Conservation (phyloP, 768 basidiomycete genomes). For the Suillus decipiens region DNA sequence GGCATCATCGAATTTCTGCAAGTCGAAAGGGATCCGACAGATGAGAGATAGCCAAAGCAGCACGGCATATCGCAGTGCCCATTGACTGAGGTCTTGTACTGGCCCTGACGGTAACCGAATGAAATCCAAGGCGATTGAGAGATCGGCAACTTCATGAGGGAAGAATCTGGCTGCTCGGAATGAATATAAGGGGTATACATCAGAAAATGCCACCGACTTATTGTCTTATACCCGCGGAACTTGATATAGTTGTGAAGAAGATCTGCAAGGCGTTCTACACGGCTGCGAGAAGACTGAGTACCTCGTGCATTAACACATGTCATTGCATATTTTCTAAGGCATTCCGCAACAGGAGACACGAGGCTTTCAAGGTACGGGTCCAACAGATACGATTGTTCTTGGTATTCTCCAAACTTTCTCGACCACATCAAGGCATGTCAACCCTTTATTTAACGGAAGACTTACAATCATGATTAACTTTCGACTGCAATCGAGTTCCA, state of each 20-base stretch:
- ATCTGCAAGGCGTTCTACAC: conserved; percentile 54
- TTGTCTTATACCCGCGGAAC: conserved; percentile 86
- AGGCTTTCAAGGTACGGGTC: conserved; percentile 87
- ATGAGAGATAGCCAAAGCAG: conserved; percentile 95
- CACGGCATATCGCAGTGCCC: conserved; percentile 82
- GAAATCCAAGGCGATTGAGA: conserved; percentile 72
- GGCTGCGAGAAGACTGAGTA: conserved; percentile 33
- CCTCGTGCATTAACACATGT: conserved; percentile 32
- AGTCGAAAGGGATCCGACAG: conserved; percentile 90
- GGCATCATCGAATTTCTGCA: conserved; percentile 79
- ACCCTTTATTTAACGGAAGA: conserved; percentile 15
- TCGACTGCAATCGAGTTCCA: conserved; percentile 43
- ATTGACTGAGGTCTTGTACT: conserved; percentile 48
- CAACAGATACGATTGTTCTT: conserved; percentile 90
- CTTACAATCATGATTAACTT: conserved; percentile 56
- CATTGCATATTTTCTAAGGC: conserved; percentile 57
- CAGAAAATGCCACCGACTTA: conserved; percentile 59
- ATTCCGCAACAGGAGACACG: conserved; percentile 70
- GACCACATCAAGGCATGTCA: conserved; percentile 2
- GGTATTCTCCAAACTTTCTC: conserved; percentile 79
- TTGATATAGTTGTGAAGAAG: conserved; percentile 84
- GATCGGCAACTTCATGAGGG: conserved; percentile 86
- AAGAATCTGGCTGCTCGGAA: conserved; percentile 80
- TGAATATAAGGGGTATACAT: conserved; percentile 16
- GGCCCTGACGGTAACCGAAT: conserved; percentile 51